phyloP scores from a whole-genome alignment of 768 basidiomycete species.

The Butyriboletus loyo region DNA sequence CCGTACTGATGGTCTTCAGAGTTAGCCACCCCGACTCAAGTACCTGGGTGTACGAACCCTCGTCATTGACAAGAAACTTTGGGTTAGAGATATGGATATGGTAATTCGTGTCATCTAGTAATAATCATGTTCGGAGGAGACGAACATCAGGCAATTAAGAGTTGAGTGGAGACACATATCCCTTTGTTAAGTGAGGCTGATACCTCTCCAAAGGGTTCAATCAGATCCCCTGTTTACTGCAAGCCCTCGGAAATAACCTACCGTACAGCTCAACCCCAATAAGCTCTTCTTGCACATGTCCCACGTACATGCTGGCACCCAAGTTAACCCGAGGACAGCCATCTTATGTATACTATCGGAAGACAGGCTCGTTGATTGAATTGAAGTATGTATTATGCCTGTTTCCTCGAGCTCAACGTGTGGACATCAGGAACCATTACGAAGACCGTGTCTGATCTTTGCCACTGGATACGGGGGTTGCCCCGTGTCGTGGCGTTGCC shows the following conservation, averaged over 20 bases:
- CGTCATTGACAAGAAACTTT: conserved; percentile 46
- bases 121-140: background rate
- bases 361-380: conserved; percentile 49
- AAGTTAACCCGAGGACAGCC: conserved; percentile 32
- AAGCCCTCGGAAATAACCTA: conserved; percentile 14
- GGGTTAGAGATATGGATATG: conserved; percentile 46
- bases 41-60: conserved; percentile 49
- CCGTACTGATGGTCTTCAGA: no score
- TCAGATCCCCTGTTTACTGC: conserved; percentile 50
- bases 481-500: conserved; percentile 43
- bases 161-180: conserved; percentile 39
- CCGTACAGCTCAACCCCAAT: background rate
- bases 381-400: conserved; percentile 56
- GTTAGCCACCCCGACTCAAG: no score
- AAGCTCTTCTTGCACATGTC: conserved; percentile 50
- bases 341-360: background rate
- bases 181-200: background rate
- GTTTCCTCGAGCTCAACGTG: conserved; percentile 52
- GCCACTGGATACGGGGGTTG: conserved; percentile 46
- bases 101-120: background rate
- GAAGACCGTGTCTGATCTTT: conserved; percentile 43
- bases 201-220: conserved; percentile 35
- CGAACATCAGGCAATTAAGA: background rate
- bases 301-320: conserved; percentile 44
- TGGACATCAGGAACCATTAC: conserved; percentile 49